These are phyloP conservation scores for Xylariaceae sp. DNA, from an alignment of 2,329 filamentous ascomycete species.

Conservation along the genomic window DNA sequence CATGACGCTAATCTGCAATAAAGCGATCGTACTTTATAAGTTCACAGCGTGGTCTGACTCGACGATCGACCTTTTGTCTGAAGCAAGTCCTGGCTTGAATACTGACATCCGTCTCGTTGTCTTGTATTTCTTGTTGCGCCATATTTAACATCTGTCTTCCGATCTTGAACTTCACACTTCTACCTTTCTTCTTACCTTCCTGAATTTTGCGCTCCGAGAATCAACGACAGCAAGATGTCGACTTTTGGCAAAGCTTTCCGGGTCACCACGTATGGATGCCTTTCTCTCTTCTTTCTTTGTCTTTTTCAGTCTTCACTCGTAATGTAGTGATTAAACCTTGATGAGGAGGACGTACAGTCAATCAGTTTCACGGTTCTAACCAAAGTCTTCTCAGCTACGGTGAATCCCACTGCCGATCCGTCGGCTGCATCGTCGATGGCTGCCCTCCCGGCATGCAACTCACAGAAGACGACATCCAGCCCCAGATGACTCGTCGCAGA, in stretches of 20 bases:
- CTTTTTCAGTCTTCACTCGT: neutral
- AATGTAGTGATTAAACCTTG: neutral
- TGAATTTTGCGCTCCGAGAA: neutral
- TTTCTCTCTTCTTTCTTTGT: neutral
- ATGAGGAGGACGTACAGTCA: neutral
- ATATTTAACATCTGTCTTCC: too few relatives aligned
- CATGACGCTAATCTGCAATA: too few relatives aligned
- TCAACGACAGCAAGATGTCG: constrained; percentile 57
- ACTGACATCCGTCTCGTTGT: too few relatives aligned
- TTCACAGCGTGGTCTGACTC: too few relatives aligned
- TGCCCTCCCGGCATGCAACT: constrained; percentile 83
- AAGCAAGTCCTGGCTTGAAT: neutral
- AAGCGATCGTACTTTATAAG: too few relatives aligned
- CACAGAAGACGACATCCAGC: constrained; percentile 83
- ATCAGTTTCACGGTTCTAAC: constrained; percentile 8
- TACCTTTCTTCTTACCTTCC: neutral
- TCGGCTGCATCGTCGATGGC: constrained; percentile 93
- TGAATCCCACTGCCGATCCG: constrained; percentile 85
- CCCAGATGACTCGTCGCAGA: constrained; percentile 83
- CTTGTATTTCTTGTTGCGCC: too few relatives aligned
- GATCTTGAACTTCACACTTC: neutral
- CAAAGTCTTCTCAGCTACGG: constrained; percentile 52
- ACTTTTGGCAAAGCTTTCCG: constrained; percentile 79
- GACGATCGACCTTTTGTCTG: neutral
- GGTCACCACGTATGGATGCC: constrained; percentile 66